Base-by-base conservation (phyloP, 148 eudicot genomes). In the Cornus controversa region DNA sequence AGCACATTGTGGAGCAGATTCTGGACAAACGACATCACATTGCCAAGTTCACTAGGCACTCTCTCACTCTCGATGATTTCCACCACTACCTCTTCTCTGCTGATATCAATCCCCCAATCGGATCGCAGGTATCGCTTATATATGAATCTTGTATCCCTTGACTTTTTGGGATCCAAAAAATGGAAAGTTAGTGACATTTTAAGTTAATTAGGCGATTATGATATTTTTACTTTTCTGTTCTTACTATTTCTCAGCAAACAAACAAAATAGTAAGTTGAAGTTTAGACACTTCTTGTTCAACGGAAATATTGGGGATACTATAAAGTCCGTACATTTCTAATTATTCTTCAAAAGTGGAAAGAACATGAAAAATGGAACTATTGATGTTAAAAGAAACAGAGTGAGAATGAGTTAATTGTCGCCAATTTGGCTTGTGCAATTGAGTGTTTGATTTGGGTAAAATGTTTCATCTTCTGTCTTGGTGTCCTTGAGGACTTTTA, bases 11-110 rank as follows among this genome's bases (percentile, higher is more conserved):
- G 27, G 87, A 91, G 73, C 89, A 79, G 78, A 81, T 94, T 77
- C 70, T 92, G 27, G 83, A 74, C n/a, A 81, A 72, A 14, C 76
- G 93, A n/a, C 90, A 87, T 63, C 88, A 82, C 74, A 84, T 89
- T 81, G 81, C 88, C 5, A 88, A 81, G 87, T 90, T 82, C 64
- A 86, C 83, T 4, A 81, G 90, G 62, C 80, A 69, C 40, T 62
- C 81, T 63, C 86, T 94, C n/a, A 80, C 89, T 29, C 82, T 94
- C 26, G 98, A 94, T 0, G 98, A 94, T 78, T 94, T 94, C 73
- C 89, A 89, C 69, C 83, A 83, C 27, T 89, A 40, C 75, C 85
- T 94, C 47, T 94, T 89, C 82, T 86, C 88, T 0, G 75, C 74
- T 77, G 92, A 91, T 45, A 91, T 92, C 26, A 94, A 94, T 50